A percentile compares a stretch with the other conserved stretches of the same genome.
Conservation (phyloP, 768 basidiomycete species). For the Suillus americanus region DNA sequence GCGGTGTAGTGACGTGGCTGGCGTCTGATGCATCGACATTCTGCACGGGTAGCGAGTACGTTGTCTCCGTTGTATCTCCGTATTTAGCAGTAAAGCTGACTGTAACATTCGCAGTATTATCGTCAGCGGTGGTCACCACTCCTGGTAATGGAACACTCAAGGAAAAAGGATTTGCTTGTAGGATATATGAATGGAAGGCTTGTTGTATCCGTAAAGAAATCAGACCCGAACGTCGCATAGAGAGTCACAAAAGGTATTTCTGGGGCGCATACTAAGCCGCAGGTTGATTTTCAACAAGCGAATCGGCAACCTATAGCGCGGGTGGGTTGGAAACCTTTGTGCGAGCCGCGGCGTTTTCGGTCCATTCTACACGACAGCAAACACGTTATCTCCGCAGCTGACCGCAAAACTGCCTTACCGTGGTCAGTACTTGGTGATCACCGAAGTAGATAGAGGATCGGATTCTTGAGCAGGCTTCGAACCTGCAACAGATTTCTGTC, state of each 20-base stretch:
- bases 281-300: no score
- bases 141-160: constrained; percentile 22
- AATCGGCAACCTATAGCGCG: background rate
- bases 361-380: background rate
- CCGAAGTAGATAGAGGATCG: background rate
- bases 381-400: background rate
- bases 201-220: background rate
- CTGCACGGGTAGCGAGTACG: constrained; percentile 82
- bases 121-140: constrained; percentile 32
- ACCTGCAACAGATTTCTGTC: no score
- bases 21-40: constrained; percentile 75
- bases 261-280: no score
- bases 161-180: background rate
- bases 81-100: background rate
- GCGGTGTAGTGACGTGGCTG: constrained; percentile 71
- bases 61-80: constrained; percentile 13
- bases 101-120: constrained; percentile 20
- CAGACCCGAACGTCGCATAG: background rate
- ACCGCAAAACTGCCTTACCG: background rate
- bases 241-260: background rate
- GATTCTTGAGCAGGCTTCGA: no score
- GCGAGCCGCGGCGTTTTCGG: background rate
- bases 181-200: background rate
- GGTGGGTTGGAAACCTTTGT: background rate
- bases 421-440: no score